These are phyloP conservation scores for Mycena alexandri DNA, from an alignment of 768 basidiomycete species.

Conservation along the genomic window DNA sequence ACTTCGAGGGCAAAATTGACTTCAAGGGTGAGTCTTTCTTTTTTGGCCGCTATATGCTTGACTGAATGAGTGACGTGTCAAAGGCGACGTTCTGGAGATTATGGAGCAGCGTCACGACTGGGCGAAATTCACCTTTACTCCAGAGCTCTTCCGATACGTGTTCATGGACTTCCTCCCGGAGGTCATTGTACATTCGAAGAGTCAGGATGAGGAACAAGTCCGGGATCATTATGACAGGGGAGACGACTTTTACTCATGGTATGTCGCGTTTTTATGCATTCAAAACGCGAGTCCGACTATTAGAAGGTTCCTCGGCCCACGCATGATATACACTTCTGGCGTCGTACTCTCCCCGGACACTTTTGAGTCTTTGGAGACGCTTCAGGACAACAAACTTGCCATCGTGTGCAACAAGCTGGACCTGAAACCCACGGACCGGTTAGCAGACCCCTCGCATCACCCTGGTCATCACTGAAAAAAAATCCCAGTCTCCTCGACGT, in stretches of 20 bases:
- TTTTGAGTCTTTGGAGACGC: slow-evolving; percentile 88
- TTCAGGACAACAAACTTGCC: slow-evolving; percentile 98
- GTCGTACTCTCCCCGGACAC: slow-evolving; percentile 78
- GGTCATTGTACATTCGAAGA: slow-evolving; percentile 89
- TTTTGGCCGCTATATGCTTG: slow-evolving; percentile 12
- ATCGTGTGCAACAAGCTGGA: slow-evolving; percentile 95
- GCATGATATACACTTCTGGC: slow-evolving; percentile 98
- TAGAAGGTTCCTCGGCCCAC: slow-evolving; percentile 88
- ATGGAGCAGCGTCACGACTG: slow-evolving; percentile 97
- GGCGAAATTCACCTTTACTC: slow-evolving; percentile 92
- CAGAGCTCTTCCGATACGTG: slow-evolving; percentile 94
- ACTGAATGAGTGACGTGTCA: slow-evolving; percentile 6
- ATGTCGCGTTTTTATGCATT: slow-evolving; percentile 23
- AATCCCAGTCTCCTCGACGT: slow-evolving; percentile 76
- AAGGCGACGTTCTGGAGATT: slow-evolving; percentile 93
- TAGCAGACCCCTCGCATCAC: slow-evolving; percentile 20
- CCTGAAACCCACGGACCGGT: slow-evolving; percentile 86
- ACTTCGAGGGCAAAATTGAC: slow-evolving; percentile 95
- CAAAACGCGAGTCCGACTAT: background rate
- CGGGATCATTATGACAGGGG: slow-evolving; percentile 97
- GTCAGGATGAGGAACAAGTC: slow-evolving; percentile 96
- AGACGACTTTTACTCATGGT: slow-evolving; percentile 97
- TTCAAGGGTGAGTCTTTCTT: slow-evolving; percentile 80
- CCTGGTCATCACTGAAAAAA: slow-evolving; percentile 10
- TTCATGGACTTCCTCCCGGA: slow-evolving; percentile 91